These are phyloP conservation scores for Monosporozyma solicola DNA, from an alignment of 805 yeast genomes.

Conservation along the genomic window DNA sequence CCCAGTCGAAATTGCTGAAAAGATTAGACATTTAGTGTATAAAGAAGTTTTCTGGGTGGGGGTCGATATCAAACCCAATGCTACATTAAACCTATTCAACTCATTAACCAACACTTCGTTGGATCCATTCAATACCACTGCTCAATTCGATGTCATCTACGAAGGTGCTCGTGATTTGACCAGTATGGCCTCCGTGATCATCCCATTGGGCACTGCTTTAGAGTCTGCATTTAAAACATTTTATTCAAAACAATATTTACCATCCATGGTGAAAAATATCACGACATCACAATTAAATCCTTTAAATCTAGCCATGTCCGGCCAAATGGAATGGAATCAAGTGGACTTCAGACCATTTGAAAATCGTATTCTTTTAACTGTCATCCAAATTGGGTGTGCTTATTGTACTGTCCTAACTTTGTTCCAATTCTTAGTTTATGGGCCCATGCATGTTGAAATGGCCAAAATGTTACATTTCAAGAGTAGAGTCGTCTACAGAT, in stretches of 20 bases:
- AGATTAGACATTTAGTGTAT: conserved; percentile 39
- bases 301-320: conserved; percentile 7
- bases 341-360: conserved; percentile 42
- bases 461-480: conserved; percentile 36
- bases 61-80: conserved; percentile 43
- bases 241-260: conserved; percentile 6
- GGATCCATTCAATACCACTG: conserved; percentile 13
- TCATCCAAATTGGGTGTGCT: conserved; percentile 68
- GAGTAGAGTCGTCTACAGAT: conserved; percentile 45
- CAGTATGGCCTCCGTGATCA: conserved; percentile 37
- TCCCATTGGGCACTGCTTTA: conserved; percentile 35
- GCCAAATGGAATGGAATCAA: conserved; percentile 30
- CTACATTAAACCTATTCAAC: conserved; percentile 28
- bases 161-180: conserved; percentile 59
- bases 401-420: conserved; percentile 62
- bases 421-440: conserved; percentile 57
- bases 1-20: conserved; percentile 21
- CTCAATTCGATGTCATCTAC: conserved; percentile 34
- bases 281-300: conserved; percentile 5
- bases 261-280: conserved; percentile 13
- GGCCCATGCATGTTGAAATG: conserved; percentile 43
- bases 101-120: conserved; percentile 18
- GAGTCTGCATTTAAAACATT: conserved; percentile 14
- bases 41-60: conserved; percentile 58
- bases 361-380: conserved; percentile 50